Conservation (phyloP, 1,284 basidiomycete genomes). For the Ganoderma sinense region DNA sequence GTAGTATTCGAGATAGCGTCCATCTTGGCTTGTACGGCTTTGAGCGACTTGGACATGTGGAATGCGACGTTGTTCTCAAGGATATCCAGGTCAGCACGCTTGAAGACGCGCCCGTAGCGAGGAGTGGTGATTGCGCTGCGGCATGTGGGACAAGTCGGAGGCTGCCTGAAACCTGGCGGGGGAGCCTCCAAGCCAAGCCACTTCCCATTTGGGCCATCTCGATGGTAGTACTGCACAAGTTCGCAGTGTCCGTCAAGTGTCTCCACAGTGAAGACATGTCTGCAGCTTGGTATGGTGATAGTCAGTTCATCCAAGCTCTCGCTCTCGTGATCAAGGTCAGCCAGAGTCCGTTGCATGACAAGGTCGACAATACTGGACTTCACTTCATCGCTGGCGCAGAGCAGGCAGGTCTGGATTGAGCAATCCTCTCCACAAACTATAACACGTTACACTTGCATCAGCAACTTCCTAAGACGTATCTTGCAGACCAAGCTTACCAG, state of each 20-base stretch:
- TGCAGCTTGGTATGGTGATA: constrained; percentile 66
- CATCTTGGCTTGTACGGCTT: constrained; percentile 38
- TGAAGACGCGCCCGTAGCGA: constrained; percentile 67
- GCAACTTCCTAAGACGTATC: neutral
- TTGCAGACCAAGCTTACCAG: constrained; percentile 50
- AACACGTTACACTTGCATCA: neutral
- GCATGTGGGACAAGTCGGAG: constrained; percentile 65
- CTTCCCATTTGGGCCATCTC: constrained; percentile 36
- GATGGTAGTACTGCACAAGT: constrained; percentile 61
- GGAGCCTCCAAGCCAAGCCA: constrained; percentile 55
- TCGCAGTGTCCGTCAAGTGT: constrained; percentile 69
- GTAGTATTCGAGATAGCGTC: constrained; percentile 16
- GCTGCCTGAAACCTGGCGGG: constrained; percentile 49
- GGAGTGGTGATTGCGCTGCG: constrained; percentile 56
- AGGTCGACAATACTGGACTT: constrained; percentile 62
- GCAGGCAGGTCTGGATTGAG: constrained; percentile 58
- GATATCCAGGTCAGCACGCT: constrained; percentile 67
- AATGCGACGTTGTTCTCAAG: constrained; percentile 67
- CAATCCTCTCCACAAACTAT: constrained; percentile 78
- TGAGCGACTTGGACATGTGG: constrained; percentile 55
- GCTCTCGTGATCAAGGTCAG: constrained; percentile 54
- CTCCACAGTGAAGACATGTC: constrained; percentile 76
- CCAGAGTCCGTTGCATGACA: constrained; percentile 58
- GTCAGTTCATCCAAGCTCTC: constrained; percentile 57
- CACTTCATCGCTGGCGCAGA: constrained; percentile 53